Conservation (phyloP, 805 yeast species). For the Cyberlindnera euphorbiae region DNA sequence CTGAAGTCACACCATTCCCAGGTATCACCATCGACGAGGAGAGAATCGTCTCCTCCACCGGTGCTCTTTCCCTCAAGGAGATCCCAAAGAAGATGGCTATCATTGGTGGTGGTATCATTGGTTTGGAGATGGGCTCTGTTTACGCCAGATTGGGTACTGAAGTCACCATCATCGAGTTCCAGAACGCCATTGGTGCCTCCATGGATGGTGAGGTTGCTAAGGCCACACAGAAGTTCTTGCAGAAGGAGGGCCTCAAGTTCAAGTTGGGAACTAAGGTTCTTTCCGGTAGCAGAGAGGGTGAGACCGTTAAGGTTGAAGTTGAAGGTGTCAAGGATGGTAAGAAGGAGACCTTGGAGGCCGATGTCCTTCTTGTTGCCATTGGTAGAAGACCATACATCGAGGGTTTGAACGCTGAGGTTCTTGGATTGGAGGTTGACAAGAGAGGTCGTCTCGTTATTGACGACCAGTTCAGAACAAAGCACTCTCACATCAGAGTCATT, state of each 20-base stretch:
- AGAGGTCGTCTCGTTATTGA: slow-evolving; percentile 93
- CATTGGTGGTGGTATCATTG: slow-evolving; percentile 99
- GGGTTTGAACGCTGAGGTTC: slow-evolving; percentile 82
- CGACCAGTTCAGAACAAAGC: slow-evolving; percentile 86
- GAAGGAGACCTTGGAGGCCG: slow-evolving; percentile 77
- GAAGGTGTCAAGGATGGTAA: slow-evolving; percentile 87
- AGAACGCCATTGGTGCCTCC: slow-evolving; percentile 90
- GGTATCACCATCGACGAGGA: slow-evolving; percentile 95
- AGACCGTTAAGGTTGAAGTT: slow-evolving; percentile 76
- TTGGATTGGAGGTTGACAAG: slow-evolving; percentile 88
- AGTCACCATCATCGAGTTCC: slow-evolving; percentile 92
- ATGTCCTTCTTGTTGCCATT: slow-evolving; percentile 91
- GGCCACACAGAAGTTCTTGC: slow-evolving; percentile 79
- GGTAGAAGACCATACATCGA: slow-evolving; percentile 97
- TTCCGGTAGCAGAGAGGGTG: slow-evolving; percentile 85
- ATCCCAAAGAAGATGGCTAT: slow-evolving; percentile 88
- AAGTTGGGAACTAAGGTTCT: slow-evolving; percentile 88
- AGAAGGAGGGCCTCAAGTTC: slow-evolving; percentile 94
- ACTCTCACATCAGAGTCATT: slow-evolving; percentile 90
- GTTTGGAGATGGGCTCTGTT: slow-evolving; percentile 98
- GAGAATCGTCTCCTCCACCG: slow-evolving; percentile 94
- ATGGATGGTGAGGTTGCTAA: slow-evolving; percentile 97
- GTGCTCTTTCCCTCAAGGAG: slow-evolving; percentile 78
- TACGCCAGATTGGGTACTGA: slow-evolving; percentile 93
- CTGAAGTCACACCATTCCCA: slow-evolving; percentile 98